phyloP scores from a whole-genome alignment of 2,329 filamentous ascomycete species.

The Aureobasidium mangrovei region DNA sequence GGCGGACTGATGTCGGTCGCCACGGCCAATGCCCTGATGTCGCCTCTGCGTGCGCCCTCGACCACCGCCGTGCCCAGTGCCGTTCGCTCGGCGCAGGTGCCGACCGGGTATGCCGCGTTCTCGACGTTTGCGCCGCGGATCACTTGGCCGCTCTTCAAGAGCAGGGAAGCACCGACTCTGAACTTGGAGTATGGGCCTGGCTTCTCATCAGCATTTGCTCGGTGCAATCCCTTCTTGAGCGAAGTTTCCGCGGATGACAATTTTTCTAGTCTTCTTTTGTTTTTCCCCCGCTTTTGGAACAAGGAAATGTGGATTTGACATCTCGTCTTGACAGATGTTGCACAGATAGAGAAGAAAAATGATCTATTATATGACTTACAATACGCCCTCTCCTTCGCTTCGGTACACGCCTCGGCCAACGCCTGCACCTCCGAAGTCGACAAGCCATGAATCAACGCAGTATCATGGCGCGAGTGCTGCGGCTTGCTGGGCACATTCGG shows the following conservation, averaged over 20 bases:
- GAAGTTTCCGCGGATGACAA: background rate
- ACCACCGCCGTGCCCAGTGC: conserved; percentile 73
- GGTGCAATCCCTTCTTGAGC: too few species aligned
- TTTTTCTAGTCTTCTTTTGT: background rate
- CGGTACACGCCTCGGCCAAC: conserved; percentile 54
- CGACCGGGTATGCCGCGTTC: conserved; percentile 86
- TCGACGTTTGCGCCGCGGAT: conserved; percentile 76
- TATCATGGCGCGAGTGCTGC: conserved; percentile 30
- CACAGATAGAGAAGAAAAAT: background rate
- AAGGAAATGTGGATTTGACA: background rate
- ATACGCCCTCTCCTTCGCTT: conserved; percentile 72
- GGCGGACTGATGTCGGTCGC: conserved; percentile 57
- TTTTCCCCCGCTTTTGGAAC: background rate
- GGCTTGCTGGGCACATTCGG: conserved; percentile 21
- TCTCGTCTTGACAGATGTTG: background rate
- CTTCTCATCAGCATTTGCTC: too few species aligned
- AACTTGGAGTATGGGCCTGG: conserved; percentile 79
- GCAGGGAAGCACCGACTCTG: conserved; percentile 75
- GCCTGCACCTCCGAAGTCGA: conserved; percentile 54
- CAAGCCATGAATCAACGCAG: conserved; percentile 43
- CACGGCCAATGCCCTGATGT: conserved; percentile 75
- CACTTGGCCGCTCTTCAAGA: conserved; percentile 47
- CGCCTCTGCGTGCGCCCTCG: conserved; percentile 31
- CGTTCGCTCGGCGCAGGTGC: conserved; percentile 92
- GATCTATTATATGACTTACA: conserved; percentile 43